Evolutionary conservation across 257 asterid species (phyloP).

Genomic region (Petunia axillaris): DNA sequence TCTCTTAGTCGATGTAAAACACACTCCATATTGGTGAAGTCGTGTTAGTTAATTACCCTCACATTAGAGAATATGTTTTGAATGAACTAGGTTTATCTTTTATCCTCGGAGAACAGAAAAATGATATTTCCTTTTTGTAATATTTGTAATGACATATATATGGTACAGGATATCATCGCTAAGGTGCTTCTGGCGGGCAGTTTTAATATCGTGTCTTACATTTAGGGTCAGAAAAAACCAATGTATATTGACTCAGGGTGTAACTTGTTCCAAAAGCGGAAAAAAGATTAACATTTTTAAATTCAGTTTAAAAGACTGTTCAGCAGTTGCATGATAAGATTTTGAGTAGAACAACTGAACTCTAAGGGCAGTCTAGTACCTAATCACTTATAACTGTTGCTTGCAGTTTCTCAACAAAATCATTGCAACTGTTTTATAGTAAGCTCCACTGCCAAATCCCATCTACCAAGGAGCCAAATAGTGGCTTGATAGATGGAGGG

Average conservation of each 20-base stretch:
- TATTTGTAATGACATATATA: not conserved
- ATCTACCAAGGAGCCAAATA: no score
- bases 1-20: not conserved
- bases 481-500: no score
- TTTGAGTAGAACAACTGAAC: not conserved
- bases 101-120: not conserved
- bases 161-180: not conserved
- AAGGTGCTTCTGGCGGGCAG: not conserved
- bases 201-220: not conserved
- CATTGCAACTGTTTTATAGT: not conserved
- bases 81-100: not conserved
- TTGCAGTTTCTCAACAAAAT: not conserved
- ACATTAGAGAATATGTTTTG: not conserved
- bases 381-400: not conserved
- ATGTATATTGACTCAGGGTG: not conserved
- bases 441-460: not conserved
- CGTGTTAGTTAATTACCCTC: not conserved
- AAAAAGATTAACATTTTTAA: not conserved
- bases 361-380: not conserved
- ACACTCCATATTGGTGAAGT: slow-evolving; percentile 10
- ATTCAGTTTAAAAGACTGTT: not conserved
- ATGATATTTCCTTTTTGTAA: not conserved
- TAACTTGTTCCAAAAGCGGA: slow-evolving; percentile 12
- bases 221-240: slow-evolving; percentile 1
- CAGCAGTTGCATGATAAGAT: slow-evolving; percentile 1